Conservation (phyloP, 2,329 filamentous ascomycete genomes). For the Fusarium dlaminii region DNA sequence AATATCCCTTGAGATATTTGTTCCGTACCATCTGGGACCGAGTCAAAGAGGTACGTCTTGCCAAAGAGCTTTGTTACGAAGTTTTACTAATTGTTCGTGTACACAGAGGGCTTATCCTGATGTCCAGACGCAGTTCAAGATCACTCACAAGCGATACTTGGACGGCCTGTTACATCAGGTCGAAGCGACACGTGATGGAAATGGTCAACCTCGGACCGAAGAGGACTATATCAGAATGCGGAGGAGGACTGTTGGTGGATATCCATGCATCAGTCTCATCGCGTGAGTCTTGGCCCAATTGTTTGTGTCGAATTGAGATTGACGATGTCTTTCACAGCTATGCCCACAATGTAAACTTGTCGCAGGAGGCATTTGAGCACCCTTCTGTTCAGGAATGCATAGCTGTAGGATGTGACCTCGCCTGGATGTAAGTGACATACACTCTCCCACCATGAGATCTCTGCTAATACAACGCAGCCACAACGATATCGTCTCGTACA, state of each 20-base stretch:
- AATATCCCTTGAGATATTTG: neutral
- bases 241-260: neutral
- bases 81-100: neutral
- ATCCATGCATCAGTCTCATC: neutral
- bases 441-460: fast-evolving
- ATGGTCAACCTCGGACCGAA: neutral
- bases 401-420: neutral
- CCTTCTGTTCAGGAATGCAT: neutral
- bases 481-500: neutral
- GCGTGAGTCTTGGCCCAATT: neutral
- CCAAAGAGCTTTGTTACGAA: fast-evolving
- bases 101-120: neutral
- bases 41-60: neutral
- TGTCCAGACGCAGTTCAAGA: neutral
- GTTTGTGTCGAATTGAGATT: fast-evolving
- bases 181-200: neutral
- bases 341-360: neutral
- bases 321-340: neutral
- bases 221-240: neutral
- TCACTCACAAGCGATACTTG: neutral
- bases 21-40: neutral
- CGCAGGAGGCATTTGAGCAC: neutral
- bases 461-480: neutral
- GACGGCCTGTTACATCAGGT: neutral
- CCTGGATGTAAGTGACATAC: neutral